Evolutionary conservation across 768 basidiomycete species (phyloP), one percentile per base, ranked within the genome.

Genomic region (Megacollybia marginata): DNA sequence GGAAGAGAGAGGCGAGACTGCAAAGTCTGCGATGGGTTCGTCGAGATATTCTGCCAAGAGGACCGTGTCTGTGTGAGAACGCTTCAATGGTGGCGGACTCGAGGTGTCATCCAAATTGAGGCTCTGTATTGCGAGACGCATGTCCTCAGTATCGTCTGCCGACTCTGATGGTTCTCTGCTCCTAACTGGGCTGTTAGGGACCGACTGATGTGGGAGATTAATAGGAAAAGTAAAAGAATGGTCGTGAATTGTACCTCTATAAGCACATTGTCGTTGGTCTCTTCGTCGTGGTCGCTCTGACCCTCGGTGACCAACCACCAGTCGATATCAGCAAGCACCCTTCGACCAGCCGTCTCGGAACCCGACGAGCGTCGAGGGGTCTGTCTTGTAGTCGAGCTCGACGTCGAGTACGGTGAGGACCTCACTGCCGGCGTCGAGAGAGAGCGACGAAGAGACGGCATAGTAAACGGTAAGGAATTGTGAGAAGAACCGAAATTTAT

Each of bases 281-380:
- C 74, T 56, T 62, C 64, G 59, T 65, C 68, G 46, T 59, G 54
- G 55, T 74, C 72, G 66, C 72, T 75, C 68, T 91, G 87, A 54
- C 84, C 82, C 52, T 82, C 85, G 54, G 76, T 69, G 56, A 90
- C 87, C 58, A 73, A 78, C 88, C 88, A 90, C 88, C 88, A 91
- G 64, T 89, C 88, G 60, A 91, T 84, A 70, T 91, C 88, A 33
- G 85, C 88, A 53, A 91, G 75, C 57, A 91, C 85, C 57, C 86
- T 76, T 61, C 88, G 76, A 55, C 65, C 71, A 56, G 62, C 65
- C 33, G 77, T 78, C 60, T 85, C 82, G 57, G 86, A 85, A 53
- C 79, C 83, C 18, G 82, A 80, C 11, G 84, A 77, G 52, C 87
- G 81, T 60, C 84, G 77, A 50, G 76, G 67, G 38, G 78, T 67